Base-by-base conservation (phyloP, 345 rosid species). In the Kandelia obovata region DNA sequence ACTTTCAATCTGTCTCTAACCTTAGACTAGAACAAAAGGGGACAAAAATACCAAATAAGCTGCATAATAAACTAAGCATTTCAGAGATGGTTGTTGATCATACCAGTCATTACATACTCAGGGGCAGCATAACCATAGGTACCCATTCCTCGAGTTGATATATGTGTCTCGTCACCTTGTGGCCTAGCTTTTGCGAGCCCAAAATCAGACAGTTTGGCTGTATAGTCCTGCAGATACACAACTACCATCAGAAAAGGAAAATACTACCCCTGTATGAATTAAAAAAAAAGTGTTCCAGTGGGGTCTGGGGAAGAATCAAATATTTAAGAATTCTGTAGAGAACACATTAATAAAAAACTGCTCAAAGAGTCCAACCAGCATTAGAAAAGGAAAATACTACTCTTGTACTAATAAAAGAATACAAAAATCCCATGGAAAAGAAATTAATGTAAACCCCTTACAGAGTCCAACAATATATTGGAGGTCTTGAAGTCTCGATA, bases 111-210 rank as follows among this genome's bases (percentile, higher is more conserved):
- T 37, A 91, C 96, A 66, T 95, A 95, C 77, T 89, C 97, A 11
- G 96, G 97, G 53, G 98, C 97, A 74, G 97, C 97, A 85, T 94
- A 94, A 73, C 98, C 96, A 78, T 91, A 91, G 39, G 96, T 91
- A 53, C 99, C 99, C 99, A 95, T 95, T 16, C 92, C 96, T 68
- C 97, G 84, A 79, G 99, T 92, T 59, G 96, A 95, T 51, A 92
- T 96, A 67, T 92, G 99, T 62, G 97, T 89, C 86, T 92, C 93
- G 60, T 95, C 99, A 39, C 97, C 99, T 71, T 87, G 97, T 43
- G 99, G 99, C 11, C 99, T 97, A 80, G 93, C 97, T 85, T 95
- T 95, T 63, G 99, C 96, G 70, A 95, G 96, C 63, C 99, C 99
- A 68, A 94, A 94, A 81, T 94, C 97, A 60, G 96, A 94, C 75